Conservation (phyloP, 192 early-diverging fungal species). For the Spizellomyces punctatus region DNA sequence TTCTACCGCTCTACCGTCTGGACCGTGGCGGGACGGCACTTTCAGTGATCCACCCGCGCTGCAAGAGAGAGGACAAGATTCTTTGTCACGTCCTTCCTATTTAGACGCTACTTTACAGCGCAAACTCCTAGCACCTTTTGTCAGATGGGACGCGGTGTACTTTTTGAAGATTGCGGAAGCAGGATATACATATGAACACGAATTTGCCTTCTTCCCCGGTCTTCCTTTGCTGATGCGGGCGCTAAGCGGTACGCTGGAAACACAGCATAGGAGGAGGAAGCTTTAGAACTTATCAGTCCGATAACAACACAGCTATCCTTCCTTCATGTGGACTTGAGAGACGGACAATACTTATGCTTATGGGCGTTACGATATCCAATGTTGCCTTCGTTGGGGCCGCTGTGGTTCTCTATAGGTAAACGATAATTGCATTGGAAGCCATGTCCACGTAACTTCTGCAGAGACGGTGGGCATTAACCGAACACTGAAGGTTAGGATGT, state of each 20-base stretch:
- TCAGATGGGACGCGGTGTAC: slow-evolving; percentile 91
- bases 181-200: slow-evolving; percentile 86
- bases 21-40: no score
- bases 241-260: slow-evolving; percentile 34
- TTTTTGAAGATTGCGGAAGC: slow-evolving; percentile 74
- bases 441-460: neutral
- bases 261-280: neutral
- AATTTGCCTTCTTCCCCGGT: slow-evolving; percentile 87
- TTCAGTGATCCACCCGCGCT: no score
- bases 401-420: slow-evolving; percentile 67
- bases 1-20: neutral
- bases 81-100: no score
- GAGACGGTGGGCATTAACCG: no score
- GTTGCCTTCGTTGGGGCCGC: slow-evolving; percentile 74
- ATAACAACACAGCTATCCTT: neutral
- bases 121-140: slow-evolving; percentile 44
- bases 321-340: neutral
- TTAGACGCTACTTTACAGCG: no score
- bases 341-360: neutral
- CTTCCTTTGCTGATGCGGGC: slow-evolving; percentile 66
- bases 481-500: slow-evolving; percentile 21
- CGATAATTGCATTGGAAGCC: neutral
- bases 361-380: slow-evolving; percentile 76
- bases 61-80: no score
- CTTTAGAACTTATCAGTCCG: no score